phyloP scores from a whole-genome alignment of 768 basidiomycete species.

The Naganishia vishniacii region DNA sequence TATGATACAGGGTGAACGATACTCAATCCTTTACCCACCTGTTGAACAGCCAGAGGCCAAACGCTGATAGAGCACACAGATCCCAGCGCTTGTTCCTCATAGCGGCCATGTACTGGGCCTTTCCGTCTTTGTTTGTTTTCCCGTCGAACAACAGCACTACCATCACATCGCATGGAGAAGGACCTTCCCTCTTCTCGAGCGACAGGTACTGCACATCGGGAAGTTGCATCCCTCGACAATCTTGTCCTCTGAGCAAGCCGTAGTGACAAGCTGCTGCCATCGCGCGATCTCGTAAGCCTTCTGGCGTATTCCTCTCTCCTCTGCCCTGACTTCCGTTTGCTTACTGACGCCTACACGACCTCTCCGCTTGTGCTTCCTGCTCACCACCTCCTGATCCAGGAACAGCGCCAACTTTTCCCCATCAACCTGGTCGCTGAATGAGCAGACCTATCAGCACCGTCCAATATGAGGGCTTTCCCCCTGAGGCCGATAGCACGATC shows the following conservation, averaged over 20 bases:
- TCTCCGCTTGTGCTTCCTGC: too few relatives aligned
- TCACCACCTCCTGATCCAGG: too few relatives aligned
- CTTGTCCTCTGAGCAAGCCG: background rate
- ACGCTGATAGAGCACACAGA: background rate
- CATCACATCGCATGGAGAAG: background rate
- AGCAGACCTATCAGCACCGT: too few relatives aligned
- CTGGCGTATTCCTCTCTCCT: background rate
- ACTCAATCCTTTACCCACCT: background rate
- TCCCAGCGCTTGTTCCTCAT: slow-evolving; percentile 11
- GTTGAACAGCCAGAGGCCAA: background rate
- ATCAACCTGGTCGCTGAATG: too few relatives aligned
- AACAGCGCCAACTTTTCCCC: too few relatives aligned
- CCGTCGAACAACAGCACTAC: background rate
- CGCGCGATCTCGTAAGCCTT: slow-evolving; percentile 5
- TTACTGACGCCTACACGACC: too few relatives aligned
- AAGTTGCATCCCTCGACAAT: background rate
- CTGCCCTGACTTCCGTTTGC: too few relatives aligned
- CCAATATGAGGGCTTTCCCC: too few relatives aligned
- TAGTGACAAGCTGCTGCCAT: slow-evolving; percentile 11
- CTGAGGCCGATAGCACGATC: too few relatives aligned
- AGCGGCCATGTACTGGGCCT: background rate
- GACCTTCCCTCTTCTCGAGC: background rate
- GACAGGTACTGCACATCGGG: background rate
- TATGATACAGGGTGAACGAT: background rate
- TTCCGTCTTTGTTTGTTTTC: background rate